Percentiles rank a stretch among this genome's conserved stretches.
phyloP scores from a whole-genome alignment of 495 filamentous ascomycete genomes.

The Immersiella caudata region DNA sequence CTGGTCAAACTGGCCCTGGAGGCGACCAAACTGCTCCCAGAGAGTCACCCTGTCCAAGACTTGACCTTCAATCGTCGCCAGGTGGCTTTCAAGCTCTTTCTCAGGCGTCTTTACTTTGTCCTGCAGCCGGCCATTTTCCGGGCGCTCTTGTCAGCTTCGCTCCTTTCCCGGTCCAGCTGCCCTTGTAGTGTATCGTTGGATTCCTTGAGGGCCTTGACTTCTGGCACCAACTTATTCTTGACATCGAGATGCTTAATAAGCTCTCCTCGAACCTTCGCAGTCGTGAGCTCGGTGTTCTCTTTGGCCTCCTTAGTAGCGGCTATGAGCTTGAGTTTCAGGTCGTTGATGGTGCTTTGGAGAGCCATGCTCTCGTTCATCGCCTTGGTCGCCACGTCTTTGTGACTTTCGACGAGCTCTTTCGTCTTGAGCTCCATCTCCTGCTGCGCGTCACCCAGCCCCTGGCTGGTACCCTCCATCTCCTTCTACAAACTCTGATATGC shows the following conservation, averaged over 20 bases:
- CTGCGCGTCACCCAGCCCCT: background rate
- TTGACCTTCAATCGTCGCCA: background rate
- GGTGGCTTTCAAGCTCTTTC: background rate
- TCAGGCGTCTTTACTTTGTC: background rate
- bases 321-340: no score
- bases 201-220: no score
- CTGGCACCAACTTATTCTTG: no score
- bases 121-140: background rate
- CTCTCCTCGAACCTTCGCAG: no score
- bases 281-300: no score
- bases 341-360: no score
- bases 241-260: no score
- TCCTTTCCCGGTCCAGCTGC: background rate
- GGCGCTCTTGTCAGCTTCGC: background rate
- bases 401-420: background rate
- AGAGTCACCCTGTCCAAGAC: background rate
- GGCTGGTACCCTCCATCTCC: background rate
- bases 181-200: background rate
- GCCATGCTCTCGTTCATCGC: background rate
- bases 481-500: background rate
- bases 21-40: background rate
- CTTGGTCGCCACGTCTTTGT: background rate
- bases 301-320: no score
- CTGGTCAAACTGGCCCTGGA: no score
- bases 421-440: background rate